phyloP scores from a whole-genome alignment of 495 filamentous ascomycete genomes.

The Rhypophila decipiens region DNA sequence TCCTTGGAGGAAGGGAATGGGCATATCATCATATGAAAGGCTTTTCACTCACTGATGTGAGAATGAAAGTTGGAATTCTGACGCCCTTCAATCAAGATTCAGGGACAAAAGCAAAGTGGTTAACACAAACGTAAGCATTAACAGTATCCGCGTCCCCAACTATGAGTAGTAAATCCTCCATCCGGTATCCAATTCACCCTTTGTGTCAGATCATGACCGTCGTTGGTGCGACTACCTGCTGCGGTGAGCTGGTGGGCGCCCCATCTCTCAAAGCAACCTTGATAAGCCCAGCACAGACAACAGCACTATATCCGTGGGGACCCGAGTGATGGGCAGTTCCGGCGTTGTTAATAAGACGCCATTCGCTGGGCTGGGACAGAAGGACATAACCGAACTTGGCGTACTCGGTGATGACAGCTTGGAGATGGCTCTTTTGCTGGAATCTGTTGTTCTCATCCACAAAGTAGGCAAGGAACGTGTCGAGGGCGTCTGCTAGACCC shows the following conservation, averaged over 20 bases:
- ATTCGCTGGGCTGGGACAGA: constrained; percentile 29
- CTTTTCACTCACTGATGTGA: too few species aligned
- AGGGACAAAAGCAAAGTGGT: too few species aligned
- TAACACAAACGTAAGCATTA: background rate
- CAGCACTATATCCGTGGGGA: too few species aligned
- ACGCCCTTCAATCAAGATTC: too few species aligned
- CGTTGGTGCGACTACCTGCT: constrained; percentile 16
- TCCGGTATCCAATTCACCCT: background rate
- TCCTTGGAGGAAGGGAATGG: too few species aligned
- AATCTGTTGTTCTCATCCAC: constrained; percentile 20
- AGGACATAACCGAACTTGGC: constrained; percentile 28
- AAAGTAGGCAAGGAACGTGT: constrained; percentile 27
- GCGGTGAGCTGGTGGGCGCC: constrained; percentile 11
- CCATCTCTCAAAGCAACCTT: constrained; percentile 21
- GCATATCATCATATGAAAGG: too few species aligned
- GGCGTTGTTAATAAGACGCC: constrained; percentile 16
- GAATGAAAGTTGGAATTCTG: too few species aligned
- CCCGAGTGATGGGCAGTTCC: constrained; percentile 1
- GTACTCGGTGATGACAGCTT: constrained; percentile 26
- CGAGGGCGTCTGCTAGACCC: constrained; percentile 18
- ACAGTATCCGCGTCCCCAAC: background rate
- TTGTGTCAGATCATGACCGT: constrained; percentile 5
- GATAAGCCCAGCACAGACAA: constrained; percentile 25
- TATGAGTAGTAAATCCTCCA: background rate
- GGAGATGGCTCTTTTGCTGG: constrained; percentile 28